phyloP scores from a whole-genome alignment of 306 rosid genomes.

The Medicago ruthenica region DNA sequence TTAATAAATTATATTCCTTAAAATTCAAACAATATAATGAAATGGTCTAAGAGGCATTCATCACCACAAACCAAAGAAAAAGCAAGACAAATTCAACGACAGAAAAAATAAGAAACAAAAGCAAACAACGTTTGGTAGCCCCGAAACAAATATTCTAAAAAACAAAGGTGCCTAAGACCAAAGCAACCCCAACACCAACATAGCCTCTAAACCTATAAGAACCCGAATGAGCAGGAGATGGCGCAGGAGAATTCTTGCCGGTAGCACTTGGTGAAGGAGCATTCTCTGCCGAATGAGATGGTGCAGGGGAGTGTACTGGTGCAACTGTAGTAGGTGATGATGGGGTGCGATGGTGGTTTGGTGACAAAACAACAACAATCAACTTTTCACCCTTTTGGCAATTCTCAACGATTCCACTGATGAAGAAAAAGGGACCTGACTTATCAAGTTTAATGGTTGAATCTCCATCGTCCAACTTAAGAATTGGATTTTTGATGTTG shows the following conservation, averaged over 20 bases:
- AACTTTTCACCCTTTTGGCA: constrained; percentile 67
- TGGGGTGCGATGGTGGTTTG: not conserved
- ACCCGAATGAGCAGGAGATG: not conserved
- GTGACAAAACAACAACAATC: constrained; percentile 54
- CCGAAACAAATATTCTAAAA: not conserved
- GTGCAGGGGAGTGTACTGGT: not conserved
- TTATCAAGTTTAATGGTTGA: constrained; percentile 51
- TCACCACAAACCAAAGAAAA: not conserved
- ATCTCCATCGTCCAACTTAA: constrained; percentile 51
- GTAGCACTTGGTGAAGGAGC: not conserved
- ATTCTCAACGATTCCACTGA: constrained; percentile 48
- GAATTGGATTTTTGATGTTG: constrained; percentile 48
- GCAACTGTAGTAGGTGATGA: not conserved
- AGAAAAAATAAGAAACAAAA: not conserved
- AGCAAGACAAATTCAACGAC: not conserved
- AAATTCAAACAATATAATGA: not conserved
- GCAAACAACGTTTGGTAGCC: not conserved
- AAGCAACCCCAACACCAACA: not conserved
- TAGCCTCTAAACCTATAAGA: not conserved
- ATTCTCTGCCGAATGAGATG: not conserved
- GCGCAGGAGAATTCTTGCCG: not conserved
- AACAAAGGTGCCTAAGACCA: not conserved
- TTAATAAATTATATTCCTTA: too few species aligned
- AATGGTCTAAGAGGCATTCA: not conserved
- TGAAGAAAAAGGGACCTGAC: constrained; percentile 72